Conservation (phyloP, 2,329 filamentous ascomycete genomes). For the Aspergillus fumigatiaffinis region DNA sequence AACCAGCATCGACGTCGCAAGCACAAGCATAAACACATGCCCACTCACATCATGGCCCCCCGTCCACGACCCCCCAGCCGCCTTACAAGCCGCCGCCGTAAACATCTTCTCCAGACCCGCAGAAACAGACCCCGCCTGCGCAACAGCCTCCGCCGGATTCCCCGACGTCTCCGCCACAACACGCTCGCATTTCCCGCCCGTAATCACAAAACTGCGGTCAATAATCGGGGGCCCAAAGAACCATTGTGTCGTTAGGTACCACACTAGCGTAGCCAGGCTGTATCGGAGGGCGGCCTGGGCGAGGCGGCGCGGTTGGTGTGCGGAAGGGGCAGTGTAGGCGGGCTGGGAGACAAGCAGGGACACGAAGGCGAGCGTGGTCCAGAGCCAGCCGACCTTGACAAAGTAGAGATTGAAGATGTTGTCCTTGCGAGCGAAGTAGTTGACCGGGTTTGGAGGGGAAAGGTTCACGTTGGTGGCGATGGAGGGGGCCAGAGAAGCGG, state of each 20-base stretch:
- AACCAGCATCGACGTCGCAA: constrained; percentile 75
- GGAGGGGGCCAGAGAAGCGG: constrained; percentile 42
- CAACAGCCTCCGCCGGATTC: not conserved
- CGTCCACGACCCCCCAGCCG: constrained; percentile 75
- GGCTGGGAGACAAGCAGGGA: constrained; percentile 68
- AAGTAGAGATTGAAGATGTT: constrained; percentile 92
- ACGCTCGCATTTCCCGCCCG: constrained; percentile 76
- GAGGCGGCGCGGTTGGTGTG: constrained; percentile 42
- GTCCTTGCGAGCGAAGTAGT: constrained; percentile 89
- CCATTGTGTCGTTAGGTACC: constrained; percentile 92
- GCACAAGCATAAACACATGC: constrained; percentile 86
- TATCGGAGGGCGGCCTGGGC: constrained; percentile 65
- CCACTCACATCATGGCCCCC: constrained; percentile 97
- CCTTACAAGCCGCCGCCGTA: constrained; percentile 76
- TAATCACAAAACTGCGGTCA: constrained; percentile 83
- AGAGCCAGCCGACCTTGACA: constrained; percentile 93
- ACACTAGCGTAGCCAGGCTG: constrained; percentile 67
- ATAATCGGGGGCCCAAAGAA: constrained; percentile 89
- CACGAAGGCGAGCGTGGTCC: constrained; percentile 73
- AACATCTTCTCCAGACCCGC: constrained; percentile 50
- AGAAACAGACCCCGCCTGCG: constrained; percentile 5
- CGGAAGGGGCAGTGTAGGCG: constrained; percentile 44
- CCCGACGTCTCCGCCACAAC: constrained; percentile 46
- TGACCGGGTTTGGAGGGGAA: constrained; percentile 28
- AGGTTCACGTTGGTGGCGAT: constrained; percentile 28